Percentiles rank a stretch among this genome's conserved stretches.
phyloP scores from a whole-genome alignment of 163 green algal genomes.

The Prototheca wickerhamii region DNA sequence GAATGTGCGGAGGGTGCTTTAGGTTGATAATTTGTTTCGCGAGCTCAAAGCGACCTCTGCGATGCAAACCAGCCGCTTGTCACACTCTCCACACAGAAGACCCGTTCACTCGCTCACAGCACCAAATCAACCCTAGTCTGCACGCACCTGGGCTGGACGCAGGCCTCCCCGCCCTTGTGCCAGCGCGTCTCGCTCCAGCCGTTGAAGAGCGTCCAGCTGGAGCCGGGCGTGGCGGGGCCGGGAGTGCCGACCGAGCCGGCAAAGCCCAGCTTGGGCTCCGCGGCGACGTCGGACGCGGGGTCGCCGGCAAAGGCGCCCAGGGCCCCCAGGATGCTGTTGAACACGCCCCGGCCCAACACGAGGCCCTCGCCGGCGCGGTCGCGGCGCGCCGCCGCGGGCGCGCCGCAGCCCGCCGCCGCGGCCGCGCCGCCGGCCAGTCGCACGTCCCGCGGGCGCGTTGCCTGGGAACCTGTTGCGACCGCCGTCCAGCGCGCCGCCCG shows the following conservation, averaged over 20 bases:
- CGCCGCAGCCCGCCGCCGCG: neutral
- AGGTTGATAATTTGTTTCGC: too few species aligned
- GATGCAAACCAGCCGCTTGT: too few species aligned
- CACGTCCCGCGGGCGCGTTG: too few species aligned
- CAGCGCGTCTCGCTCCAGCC: conserved; percentile 2
- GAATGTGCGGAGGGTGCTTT: too few species aligned
- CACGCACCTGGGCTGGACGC: too few species aligned
- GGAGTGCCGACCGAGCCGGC: neutral
- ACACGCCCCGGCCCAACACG: conserved; percentile 3
- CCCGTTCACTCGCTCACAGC: too few species aligned
- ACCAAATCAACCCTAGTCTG: too few species aligned
- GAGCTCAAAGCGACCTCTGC: too few species aligned
- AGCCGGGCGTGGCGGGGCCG: neutral
- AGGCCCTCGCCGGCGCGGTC: conserved; percentile 2
- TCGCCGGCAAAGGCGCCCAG: conserved; percentile 4
- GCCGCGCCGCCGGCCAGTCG: neutral
- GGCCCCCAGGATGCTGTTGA: conserved; percentile 17
- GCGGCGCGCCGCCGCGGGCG: neutral
- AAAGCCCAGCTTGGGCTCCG: neutral
- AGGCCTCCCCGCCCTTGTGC: too few species aligned
- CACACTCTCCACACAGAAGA: too few species aligned
- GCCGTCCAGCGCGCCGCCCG: too few species aligned
- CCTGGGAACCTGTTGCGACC: too few species aligned
- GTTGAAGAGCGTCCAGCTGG: neutral
- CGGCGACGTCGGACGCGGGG: neutral